Evolutionary conservation across 2,329 filamentous ascomycete species (phyloP).

Genomic region (Monosporascus sp.): DNA sequence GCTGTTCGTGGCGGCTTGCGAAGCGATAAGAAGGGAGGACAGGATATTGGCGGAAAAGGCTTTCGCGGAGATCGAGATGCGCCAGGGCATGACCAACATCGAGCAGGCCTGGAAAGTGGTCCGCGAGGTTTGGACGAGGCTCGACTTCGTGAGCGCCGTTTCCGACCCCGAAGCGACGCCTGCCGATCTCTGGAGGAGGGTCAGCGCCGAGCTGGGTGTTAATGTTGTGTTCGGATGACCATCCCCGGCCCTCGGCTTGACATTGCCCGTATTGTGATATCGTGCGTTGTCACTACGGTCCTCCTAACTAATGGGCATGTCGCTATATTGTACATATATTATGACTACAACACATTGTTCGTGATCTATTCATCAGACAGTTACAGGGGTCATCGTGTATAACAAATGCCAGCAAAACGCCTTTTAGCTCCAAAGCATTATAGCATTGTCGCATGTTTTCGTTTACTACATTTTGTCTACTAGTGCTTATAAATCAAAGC

Average conservation of each 20-base stretch:
- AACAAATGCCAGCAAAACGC: no score
- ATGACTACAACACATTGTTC: no score
- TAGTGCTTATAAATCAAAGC: no score
- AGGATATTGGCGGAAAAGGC: conserved; percentile 44
- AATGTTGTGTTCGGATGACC: conserved; percentile 55
- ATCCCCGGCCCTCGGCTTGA: neutral
- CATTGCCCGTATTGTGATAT: neutral
- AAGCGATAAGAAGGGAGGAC: conserved; percentile 46
- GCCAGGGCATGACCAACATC: conserved; percentile 63
- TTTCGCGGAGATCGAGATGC: conserved; percentile 47
- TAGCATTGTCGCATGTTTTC: no score
- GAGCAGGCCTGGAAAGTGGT: conserved; percentile 55
- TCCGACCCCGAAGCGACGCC: conserved; percentile 12
- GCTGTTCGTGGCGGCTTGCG: conserved; percentile 57
- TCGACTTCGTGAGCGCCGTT: conserved; percentile 31
- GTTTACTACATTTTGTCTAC: no score
- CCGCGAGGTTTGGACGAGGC: conserved; percentile 53
- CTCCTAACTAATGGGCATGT: no score
- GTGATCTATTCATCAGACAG: no score
- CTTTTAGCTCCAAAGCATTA: no score
- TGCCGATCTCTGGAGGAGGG: conserved; percentile 47
- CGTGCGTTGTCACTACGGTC: neutral
- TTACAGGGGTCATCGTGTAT: no score
- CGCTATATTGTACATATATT: no score
- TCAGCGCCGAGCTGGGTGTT: conserved; percentile 54